phyloP scores from a whole-genome alignment of 352 stramenopile genomes.

The Pythium sp. region DNA sequence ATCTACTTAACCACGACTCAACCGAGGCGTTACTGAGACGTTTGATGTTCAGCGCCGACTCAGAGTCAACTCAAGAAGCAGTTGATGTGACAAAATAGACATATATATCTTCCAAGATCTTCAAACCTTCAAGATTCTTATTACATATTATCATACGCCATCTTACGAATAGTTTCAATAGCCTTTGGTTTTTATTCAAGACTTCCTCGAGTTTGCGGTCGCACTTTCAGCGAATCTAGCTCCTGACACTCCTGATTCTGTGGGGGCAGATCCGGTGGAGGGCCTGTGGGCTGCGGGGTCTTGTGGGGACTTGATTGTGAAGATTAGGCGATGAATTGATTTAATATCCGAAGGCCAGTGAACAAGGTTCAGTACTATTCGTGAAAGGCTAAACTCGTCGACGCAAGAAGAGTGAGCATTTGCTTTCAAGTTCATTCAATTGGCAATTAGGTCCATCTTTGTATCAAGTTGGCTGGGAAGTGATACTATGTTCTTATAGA shows the following conservation, averaged over 20 bases:
- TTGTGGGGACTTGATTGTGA: too few relatives aligned
- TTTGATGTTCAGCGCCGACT: neutral
- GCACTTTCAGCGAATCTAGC: too few relatives aligned
- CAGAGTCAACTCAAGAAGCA: neutral
- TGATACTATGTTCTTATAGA: slow-evolving; percentile 3
- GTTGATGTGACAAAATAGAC: neutral
- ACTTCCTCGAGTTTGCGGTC: neutral
- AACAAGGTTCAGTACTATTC: too few relatives aligned
- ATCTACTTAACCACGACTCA: neutral
- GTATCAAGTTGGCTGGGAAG: neutral
- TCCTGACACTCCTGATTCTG: too few relatives aligned
- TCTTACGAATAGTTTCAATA: neutral
- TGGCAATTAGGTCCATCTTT: neutral
- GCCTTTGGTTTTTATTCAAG: neutral
- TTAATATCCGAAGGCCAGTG: too few relatives aligned
- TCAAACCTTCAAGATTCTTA: too few relatives aligned
- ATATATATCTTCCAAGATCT: neutral
- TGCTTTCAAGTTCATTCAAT: too few relatives aligned
- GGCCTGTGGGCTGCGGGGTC: neutral
- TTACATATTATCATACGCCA: neutral
- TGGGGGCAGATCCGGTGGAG: too few relatives aligned
- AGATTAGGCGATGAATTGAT: too few relatives aligned
- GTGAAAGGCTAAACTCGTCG: too few relatives aligned
- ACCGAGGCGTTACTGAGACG: neutral
- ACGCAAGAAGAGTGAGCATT: too few relatives aligned